Percentiles rank a stretch among this genome's conserved stretches.
These are phyloP conservation scores for Didymellaceae sp. DNA, from an alignment of 2,329 filamentous ascomycete genomes.

Conservation along the genomic window DNA sequence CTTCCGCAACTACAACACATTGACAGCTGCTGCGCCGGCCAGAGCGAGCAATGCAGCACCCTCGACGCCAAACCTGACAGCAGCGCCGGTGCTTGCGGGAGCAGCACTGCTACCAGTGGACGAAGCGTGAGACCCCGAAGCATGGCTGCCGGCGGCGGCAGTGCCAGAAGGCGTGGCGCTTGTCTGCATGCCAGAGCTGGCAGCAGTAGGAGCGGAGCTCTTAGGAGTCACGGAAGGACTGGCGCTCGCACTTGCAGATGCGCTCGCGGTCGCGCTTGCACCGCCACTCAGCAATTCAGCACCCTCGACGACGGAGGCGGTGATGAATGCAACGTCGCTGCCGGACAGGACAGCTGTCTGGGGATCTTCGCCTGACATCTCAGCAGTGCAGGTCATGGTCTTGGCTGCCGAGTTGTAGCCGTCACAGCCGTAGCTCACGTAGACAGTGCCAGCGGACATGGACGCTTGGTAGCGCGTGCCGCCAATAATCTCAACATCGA, in stretches of 20 bases:
- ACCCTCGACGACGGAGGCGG: slow-evolving; percentile 33
- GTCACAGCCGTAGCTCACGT: slow-evolving; percentile 38
- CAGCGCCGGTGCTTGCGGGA: slow-evolving; percentile 32
- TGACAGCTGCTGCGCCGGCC: slow-evolving; percentile 30
- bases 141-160: slow-evolving; percentile 11
- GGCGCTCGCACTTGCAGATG: slow-evolving; percentile 8
- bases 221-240: slow-evolving; percentile 8
- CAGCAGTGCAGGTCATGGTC: slow-evolving; percentile 36
- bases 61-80: slow-evolving; percentile 26
- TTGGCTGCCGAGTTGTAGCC: slow-evolving; percentile 25
- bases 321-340: slow-evolving; percentile 27
- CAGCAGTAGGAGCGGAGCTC: slow-evolving; percentile 9
- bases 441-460: slow-evolving; percentile 20
- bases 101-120: slow-evolving; percentile 13
- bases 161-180: slow-evolving; percentile 15
- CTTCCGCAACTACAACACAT: slow-evolving; percentile 21
- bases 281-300: slow-evolving; percentile 28
- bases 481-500: slow-evolving; percentile 23
- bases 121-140: slow-evolving; percentile 8
- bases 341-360: slow-evolving; percentile 26
- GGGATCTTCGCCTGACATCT: slow-evolving; percentile 27
- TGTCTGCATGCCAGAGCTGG: slow-evolving; percentile 14
- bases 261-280: slow-evolving; percentile 21
- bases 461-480: slow-evolving; percentile 27
- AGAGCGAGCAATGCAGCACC: slow-evolving; percentile 28